Evolutionary conservation across 2,329 filamentous ascomycete genomes (phyloP), one percentile per base, ranked within the genome.

Genomic region (Ophiobolus disseminans): DNA sequence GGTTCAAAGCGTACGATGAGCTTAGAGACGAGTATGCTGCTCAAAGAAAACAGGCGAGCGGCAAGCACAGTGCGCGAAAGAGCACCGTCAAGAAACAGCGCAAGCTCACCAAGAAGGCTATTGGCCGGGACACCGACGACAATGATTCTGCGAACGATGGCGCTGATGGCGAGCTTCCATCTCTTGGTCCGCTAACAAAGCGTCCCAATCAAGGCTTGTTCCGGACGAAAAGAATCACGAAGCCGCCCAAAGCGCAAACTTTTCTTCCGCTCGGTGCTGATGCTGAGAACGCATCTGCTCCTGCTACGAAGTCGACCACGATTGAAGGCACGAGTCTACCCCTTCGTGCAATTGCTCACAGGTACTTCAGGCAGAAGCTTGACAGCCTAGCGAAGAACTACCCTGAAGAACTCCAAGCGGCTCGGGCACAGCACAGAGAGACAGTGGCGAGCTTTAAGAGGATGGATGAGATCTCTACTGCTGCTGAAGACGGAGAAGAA

Each of bases 401-500:
- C 28, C 51, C 57, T 10, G 68, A 71, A 6, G 68, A 62, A 71
- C 85, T 54, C 78, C 83, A 36, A 72, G 55, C 63, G 50, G 62
- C 62, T 26, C 61, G 69, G 43, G 61, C 57, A 31, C 66, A 70
- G 37, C 68, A 73, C 35, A 60, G 70, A 40, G 71, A 73, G 35
- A 75, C 75, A 26, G 66, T 72, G 11, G 69, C 70, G 9, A 71
- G 72, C 25, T 73, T 77, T 31, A 65, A 78, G 50, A 77, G 80
- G 40, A 63, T 84, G 48, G 68, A 79, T 8, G 73, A 77, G 19
- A 45, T 73, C 5, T 56, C 59, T 25, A 56, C 63, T 9, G 72
- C 63, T 13, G 74, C 83, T 49, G 76, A 81, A 52, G 68, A 70
- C 17, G 81, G 80, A 8, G 75, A 83, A 21, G 66, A 75, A 19